A percentile compares a stretch with the other conserved stretches of the same genome.
These are phyloP conservation scores for Haberlea rhodopensis DNA, from an alignment of 257 asterid genomes.

Conservation along the genomic window DNA sequence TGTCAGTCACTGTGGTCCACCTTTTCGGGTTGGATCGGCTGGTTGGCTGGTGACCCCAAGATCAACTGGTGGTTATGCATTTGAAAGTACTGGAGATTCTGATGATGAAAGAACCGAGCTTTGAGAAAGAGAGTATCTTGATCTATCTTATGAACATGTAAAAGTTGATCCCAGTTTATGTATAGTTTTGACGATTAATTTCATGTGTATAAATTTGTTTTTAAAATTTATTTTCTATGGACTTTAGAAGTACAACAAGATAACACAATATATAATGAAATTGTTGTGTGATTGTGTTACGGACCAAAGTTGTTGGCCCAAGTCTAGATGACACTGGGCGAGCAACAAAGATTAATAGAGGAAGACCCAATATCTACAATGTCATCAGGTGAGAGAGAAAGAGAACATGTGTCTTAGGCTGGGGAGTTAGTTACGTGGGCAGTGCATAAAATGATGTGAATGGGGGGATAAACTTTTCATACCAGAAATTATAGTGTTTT, in stretches of 20 bases:
- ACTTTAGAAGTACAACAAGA: slow-evolving; percentile 10
- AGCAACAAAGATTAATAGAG: too few species aligned
- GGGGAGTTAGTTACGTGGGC: too few species aligned
- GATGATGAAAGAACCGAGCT: slow-evolving; percentile 61
- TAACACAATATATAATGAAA: slow-evolving; percentile 10
- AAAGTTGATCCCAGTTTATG: slow-evolving; percentile 23
- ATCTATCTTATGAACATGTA: slow-evolving; percentile 49
- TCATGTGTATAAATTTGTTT: not conserved
- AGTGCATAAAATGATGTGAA: too few species aligned
- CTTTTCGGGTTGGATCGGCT: slow-evolving; percentile 52
- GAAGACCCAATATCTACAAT: too few species aligned
- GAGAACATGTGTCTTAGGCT: too few species aligned
- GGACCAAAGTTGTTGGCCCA: too few species aligned
- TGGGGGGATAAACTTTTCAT: too few species aligned
- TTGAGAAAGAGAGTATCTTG: slow-evolving; percentile 38
- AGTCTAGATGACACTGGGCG: too few species aligned
- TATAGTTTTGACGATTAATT: slow-evolving; percentile 3
- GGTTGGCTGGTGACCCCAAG: slow-evolving; percentile 67
- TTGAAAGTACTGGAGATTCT: slow-evolving; percentile 63
- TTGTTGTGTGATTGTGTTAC: slow-evolving; percentile 11
- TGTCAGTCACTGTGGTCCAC: slow-evolving; percentile 39
- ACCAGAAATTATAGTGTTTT: too few species aligned
- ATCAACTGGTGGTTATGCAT: slow-evolving; percentile 51
- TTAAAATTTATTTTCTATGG: slow-evolving; percentile 12
- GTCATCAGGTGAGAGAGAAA: too few species aligned